Evolutionary conservation across 306 rosid species (phyloP).

Genomic region (Carpinus fangiana): DNA sequence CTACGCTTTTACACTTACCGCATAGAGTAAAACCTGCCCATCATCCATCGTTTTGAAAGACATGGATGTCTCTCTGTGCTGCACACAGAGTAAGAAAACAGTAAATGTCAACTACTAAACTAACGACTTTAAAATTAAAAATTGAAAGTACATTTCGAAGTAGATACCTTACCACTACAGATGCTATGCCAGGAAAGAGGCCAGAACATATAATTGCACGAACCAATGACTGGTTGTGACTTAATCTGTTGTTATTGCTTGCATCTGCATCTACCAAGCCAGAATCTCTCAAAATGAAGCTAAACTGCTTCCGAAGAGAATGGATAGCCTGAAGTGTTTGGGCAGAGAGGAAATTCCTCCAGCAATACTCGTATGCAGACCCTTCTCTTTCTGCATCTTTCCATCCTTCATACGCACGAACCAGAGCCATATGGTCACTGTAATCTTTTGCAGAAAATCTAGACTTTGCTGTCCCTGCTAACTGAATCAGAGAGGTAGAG

Average conservation of each 20-base stretch:
- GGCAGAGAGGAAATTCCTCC: constrained; percentile 96
- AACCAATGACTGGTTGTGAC: constrained; percentile 90
- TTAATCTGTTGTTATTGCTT: constrained; percentile 65
- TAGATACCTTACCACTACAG: constrained; percentile 78
- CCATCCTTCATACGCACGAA: constrained; percentile 99
- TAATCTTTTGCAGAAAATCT: constrained; percentile 98
- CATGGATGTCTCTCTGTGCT: constrained; percentile 99
- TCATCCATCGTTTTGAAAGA: constrained; percentile 96
- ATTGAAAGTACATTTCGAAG: constrained; percentile 17
- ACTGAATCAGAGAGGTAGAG: constrained; percentile 50
- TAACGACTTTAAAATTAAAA: constrained; percentile 9
- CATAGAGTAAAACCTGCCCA: constrained; percentile 90
- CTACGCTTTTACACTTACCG: constrained; percentile 55
- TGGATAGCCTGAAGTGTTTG: constrained; percentile 98
- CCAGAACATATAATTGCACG: constrained; percentile 96
- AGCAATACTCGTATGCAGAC: constrained; percentile 95
- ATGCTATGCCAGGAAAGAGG: constrained; percentile 91
- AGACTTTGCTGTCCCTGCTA: constrained; percentile 95
- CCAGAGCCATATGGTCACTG: constrained; percentile 99
- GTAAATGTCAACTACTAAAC: constrained; percentile 20
- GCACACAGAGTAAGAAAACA: constrained; percentile 37
- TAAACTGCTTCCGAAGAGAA: constrained; percentile 91
- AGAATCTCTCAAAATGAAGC: constrained; percentile 83
- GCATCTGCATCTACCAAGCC: constrained; percentile 76
- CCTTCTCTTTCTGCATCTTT: constrained; percentile 99